Evolutionary conservation across 257 asterid genomes (phyloP), one percentile per base, ranked within the genome.

Genomic region (Salvia splendens): DNA sequence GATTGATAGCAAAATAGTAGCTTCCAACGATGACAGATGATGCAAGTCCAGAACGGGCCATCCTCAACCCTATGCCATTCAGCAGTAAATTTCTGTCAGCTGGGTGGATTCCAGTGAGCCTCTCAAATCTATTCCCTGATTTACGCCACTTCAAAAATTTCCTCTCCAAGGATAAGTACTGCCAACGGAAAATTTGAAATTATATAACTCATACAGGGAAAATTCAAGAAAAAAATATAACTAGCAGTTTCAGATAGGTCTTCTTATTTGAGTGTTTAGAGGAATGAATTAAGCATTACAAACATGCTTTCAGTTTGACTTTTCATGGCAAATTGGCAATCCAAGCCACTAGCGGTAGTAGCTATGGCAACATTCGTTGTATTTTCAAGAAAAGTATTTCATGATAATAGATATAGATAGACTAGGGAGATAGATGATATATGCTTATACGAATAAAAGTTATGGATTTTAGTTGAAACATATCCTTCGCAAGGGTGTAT

Each of bases 21-120:
- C 86, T 82, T 72, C 99, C 96, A 5, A 88, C 96, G 5, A 89
- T 32, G 72, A 83, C 62, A 69, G 86, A 82, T 24, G 97, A 88
- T 24, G 95, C 86, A 46, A 88, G 43, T 74, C 99, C 96, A 72
- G 85, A 81, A 66, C 96, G 89, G 69, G 92, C 96, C 95, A 91
- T 87, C 74, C 96, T 76, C 81, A 85, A 75, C 83, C 87, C 79
- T 55, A 91, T 52, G 54, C 96, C 99, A 41, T 81, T 81, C 71
- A 63, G 71, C 67, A 94, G 80, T 68, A 94, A 69, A 65, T 84
- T 91, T 67, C 89, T 77, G 73, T 94, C 99, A 45, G 93, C 77
- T 2, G 97, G 97, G 67, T 91, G 91, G 76, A 91, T 84, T 64
- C 99, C 99, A 4, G 88, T 77, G 67, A 83, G 81, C 88, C 91